Base-by-base conservation (phyloP, 2,329 filamentous ascomycete genomes). In the Xylaria sp. region DNA sequence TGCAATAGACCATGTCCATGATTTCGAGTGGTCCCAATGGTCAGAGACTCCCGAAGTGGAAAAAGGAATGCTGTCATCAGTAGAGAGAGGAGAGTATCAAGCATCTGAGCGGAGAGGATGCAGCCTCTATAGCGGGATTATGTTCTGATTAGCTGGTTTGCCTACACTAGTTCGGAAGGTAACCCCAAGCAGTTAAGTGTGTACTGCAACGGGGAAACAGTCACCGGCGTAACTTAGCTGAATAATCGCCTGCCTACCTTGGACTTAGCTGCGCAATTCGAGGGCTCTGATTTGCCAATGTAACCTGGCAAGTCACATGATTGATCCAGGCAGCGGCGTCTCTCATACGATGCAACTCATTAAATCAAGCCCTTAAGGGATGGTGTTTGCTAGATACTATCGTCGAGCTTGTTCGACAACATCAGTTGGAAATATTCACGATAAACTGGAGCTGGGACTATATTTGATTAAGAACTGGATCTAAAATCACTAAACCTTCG, bases 301-400 rank as follows among this genome's bases (percentile, higher is more conserved):
- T 6, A 5, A 9, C 25, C 50, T 23, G 2, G 32, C 23, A 37
- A 12, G 51, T 72, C 70, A 72, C 70, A 72, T 72, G 70, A 72
- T 56, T 18, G 23, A 25, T 4, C 51, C 57, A 57, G 63, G 44
- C 65, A 69, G 59, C 65, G 46, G 61, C 51, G 39, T 41, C 2
- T 50, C 5, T 55, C 13, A 7, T 32, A 50, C 46, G 46, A 37
- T 50, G 13, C 25, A 32, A n/a, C 23, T 52, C 52, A 37, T 15
- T 55, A 15, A 15, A 18, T 12, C 23, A 37, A 20, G 18, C 8
- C 28, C 7, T 20, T 1, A 4, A 46, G 15, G 6, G 39, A 41
- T 18, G 9, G 44, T 9, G 20, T 28, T 51, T 39, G 57, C 57
- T 37, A 37, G 6, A 34, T n/a, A n/a, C n/a, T 34, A 7, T 34